Evolutionary conservation across 768 basidiomycete species (phyloP), one percentile per base, ranked within the genome.

Genomic region (Cystobasidium tubakii): DNA sequence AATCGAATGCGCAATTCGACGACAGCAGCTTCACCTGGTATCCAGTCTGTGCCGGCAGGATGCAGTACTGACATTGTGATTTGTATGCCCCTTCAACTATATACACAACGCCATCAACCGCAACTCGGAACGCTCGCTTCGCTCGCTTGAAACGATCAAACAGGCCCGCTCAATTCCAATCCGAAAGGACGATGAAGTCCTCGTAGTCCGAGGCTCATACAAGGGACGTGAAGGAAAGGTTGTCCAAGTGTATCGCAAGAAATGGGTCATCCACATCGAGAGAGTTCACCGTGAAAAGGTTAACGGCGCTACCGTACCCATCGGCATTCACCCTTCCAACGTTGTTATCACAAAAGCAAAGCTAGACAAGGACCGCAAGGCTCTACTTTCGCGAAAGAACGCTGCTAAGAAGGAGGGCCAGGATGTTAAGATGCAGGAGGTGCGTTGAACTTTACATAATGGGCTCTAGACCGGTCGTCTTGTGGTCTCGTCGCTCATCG

Each of bases 151-250:
- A 27, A 15, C 65, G 65, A 13, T 33, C n/a, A 17, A 42, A 44
- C 77, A 95, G 92, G 84, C 88, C 78, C 93, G 93, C 77, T 91
- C 94, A 73, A 84, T 97, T 75, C 92, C 96, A 71, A 87, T 98
- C 80, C 90, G 96, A 81, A 97, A 97, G 83, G 95, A 97, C 79
- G 95, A 99, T 82, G 95, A 98, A 84, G 64, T 63, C 25, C 85
- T 89, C 81, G 92, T 99, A 79, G 91, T 97, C 75, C 87, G 95
- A 77, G 95, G 95, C 72, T 94, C 95, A 83, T 93, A 96, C 87
- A 96, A 96, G 86, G 95, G 96, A 65, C 88, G 93, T 81, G 95
- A 99, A 86, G 95, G 95, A 80, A 97, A 97, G 85, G 88, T 99
- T 76, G 91, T 91, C 74, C 83, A 84, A 81, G 73, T 76, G 34